phyloP scores from a whole-genome alignment of 768 basidiomycete genomes.

The Tricholoma hemisulphureum region DNA sequence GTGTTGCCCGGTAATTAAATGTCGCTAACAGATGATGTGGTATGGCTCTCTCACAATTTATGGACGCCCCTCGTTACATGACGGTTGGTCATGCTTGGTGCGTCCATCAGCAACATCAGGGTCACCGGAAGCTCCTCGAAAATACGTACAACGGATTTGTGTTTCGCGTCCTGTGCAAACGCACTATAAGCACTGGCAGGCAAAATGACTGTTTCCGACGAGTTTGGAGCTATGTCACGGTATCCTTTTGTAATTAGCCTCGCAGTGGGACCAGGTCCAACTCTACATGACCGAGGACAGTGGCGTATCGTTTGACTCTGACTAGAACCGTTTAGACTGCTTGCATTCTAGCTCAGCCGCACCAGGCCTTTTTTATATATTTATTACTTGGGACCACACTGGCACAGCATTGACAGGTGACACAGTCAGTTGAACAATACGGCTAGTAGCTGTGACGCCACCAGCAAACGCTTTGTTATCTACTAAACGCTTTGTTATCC shows the following conservation, averaged over 20 bases:
- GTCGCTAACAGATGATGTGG: neutral
- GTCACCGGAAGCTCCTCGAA: neutral
- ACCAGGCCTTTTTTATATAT: too few relatives aligned
- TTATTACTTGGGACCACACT: too few relatives aligned
- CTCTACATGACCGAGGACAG: neutral
- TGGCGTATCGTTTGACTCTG: neutral
- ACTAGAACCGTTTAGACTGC: neutral
- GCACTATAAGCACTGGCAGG: neutral
- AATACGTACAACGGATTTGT: neutral
- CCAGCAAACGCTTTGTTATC: neutral
- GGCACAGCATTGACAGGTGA: neutral
- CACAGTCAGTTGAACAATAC: too few relatives aligned
- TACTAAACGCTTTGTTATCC: neutral
- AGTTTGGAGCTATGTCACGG: neutral
- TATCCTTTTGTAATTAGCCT: too few relatives aligned
- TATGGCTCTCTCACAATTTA: neutral
- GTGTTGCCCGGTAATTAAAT: slow-evolving; percentile 1
- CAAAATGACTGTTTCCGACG: neutral
- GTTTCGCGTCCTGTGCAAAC: neutral
- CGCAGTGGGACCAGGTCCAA: neutral
- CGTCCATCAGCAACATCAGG: neutral
- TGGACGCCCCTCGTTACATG: neutral
- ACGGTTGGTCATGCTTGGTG: neutral
- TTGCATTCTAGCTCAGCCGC: neutral
- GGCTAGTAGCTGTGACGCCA: neutral